Base-by-base conservation (phyloP, 116 monocot genomes). In the Thalassia testudinum region DNA sequence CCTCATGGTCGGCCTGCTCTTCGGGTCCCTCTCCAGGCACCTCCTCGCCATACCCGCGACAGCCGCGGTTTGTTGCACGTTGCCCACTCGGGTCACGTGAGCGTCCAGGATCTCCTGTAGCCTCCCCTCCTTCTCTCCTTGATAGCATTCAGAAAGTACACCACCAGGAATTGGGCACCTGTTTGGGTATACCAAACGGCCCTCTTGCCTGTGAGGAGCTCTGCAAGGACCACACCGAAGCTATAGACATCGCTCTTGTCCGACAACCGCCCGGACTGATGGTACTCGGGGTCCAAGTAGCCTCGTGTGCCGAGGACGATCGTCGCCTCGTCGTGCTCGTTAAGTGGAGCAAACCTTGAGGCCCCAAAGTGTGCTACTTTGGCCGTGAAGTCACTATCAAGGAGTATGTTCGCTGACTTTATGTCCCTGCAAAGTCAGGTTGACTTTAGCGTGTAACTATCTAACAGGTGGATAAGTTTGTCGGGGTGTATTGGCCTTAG, bases 1-100 rank as follows among this genome's bases (percentile, higher is more conserved):
- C 56, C 48, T 61, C 70, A 75, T 75, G 12, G 29, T 52, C 2
- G 75, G 70, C 37, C 75, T 28, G 27, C 70, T 61, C 26, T 65
- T 57, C 34, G 56, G 60, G 12, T 24, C 61, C 45, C 61, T 12
- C 42, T 20, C 49, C 15, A 75, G 49, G 42, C 75, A 75, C 28
- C 34, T 24, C 61, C 23, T 18, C 1, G 60, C 44, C 23, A 70
- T 0, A 12, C 27, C 61, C 15, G 50, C 63, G 12, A 69, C 64
- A 5, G 43, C 43, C 22, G 27, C 7, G 1, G 61, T 34, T 26
- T 69, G 48, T 60, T 61, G 50, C 12, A 4, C 14, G 17, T 24
- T 47, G 7, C 47, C 62, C 23, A 52, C 59, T 22, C 27, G 43
- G 11, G 22, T 22, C 0, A 67, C 49, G 10, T 53, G 37, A 1